Evolutionary conservation across 805 yeast genomes (phyloP), one percentile per base, ranked within the genome.

Genomic region (Torulaspora franciscae): DNA sequence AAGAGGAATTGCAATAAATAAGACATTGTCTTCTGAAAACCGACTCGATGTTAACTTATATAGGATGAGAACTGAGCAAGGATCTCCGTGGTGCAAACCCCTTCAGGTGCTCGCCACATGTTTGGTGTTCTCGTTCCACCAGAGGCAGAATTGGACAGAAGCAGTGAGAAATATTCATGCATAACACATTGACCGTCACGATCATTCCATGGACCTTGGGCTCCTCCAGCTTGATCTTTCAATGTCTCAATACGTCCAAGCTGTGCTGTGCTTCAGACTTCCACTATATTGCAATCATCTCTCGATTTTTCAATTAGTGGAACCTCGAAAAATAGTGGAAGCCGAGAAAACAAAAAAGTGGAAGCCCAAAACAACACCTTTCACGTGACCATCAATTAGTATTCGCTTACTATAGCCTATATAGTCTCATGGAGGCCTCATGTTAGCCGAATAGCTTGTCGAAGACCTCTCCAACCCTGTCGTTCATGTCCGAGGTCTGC

Each of bases 401-500:
- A 28, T 15, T 27, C 22, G 32, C 6, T 4, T n/a, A 30, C 19
- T 30, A 26, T 14, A 26, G 28, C n/a, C 15, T 36, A 36, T 26
- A 36, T 17, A 23, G n/a, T 25, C 29, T 23, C 10, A 19, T 6
- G 30, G 23, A 7, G 14, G 22, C 22, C 17, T 7, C 14, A 10
- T 24, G 15, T 19, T 39, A 39, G 7, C 47, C 47, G 15, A 71
- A 77, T 3, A 79, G 46, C 42, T 69, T 73, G n/a, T 57, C 64
- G 59, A 76, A 90, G 0, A 89, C 81, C 6, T 68, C 71, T 0
- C 84, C 83, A 22, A 93, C 79, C 47, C 72, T 75, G 39, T 76
- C 73, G 49, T 88, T 89, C 25, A 91, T 68, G 60, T 90, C 86
- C 3, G 88, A 78, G 0, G 99, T 87, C 57, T 86, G 88, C 86